Evolutionary conservation across 371 early-diverging fungal species (phyloP).

Genomic region (Mortierella sp.): DNA sequence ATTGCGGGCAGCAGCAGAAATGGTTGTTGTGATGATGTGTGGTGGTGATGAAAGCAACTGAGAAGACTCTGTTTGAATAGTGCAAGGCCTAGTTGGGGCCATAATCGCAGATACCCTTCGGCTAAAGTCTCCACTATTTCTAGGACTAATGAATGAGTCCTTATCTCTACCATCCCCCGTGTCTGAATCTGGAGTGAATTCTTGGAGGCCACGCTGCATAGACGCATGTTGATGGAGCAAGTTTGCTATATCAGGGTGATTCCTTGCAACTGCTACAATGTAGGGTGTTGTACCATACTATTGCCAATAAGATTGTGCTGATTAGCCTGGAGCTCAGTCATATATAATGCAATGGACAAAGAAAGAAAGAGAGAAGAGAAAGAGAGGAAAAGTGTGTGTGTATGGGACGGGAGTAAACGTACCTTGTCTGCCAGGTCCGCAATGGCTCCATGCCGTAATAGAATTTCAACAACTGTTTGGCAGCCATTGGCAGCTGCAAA

Average conservation of each 20-base stretch:
- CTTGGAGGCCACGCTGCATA: slow-evolving; percentile 49
- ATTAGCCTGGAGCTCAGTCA: neutral
- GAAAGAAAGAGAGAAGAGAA: neutral
- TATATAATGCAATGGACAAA: too few species aligned
- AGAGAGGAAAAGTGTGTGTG: neutral
- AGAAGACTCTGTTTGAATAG: slow-evolving; percentile 7
- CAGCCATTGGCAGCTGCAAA: slow-evolving; percentile 83
- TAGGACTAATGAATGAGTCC: slow-evolving; percentile 40
- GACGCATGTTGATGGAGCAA: slow-evolving; percentile 51
- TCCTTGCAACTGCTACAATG: slow-evolving; percentile 69
- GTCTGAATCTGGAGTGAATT: slow-evolving; percentile 23
- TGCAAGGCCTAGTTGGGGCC: slow-evolving; percentile 16
- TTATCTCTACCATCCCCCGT: slow-evolving; percentile 13
- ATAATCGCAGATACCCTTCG: slow-evolving; percentile 40
- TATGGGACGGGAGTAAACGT: slow-evolving; percentile 10
- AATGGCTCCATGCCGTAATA: slow-evolving; percentile 72
- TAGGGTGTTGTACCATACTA: slow-evolving; percentile 71
- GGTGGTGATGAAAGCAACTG: slow-evolving; percentile 6
- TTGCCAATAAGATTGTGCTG: neutral
- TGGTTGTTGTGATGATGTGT: neutral
- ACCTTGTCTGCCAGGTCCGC: slow-evolving; percentile 73
- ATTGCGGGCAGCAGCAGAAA: neutral
- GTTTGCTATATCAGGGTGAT: slow-evolving; percentile 66
- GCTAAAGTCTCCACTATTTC: slow-evolving; percentile 40
- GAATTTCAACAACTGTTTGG: slow-evolving; percentile 66